Conservation (phyloP, 108 stramenopile species). For the Ochromonas danica region DNA sequence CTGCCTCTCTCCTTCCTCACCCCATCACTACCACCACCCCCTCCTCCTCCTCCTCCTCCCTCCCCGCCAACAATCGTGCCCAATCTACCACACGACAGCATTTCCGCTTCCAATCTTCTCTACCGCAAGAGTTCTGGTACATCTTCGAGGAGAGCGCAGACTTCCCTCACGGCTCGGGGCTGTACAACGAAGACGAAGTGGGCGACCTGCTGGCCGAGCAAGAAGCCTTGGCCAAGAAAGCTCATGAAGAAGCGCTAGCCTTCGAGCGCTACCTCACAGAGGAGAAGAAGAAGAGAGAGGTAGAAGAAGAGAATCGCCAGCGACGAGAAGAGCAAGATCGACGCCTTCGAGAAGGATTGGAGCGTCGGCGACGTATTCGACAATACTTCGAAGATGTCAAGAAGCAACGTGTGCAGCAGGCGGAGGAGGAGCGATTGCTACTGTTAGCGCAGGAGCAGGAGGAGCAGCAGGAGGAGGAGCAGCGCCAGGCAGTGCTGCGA, state of each 20-base stretch:
- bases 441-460: neutral
- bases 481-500: neutral
- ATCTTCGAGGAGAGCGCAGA: neutral
- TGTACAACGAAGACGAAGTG: neutral
- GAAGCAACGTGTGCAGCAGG: neutral
- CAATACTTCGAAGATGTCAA: conserved; percentile 23
- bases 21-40: too few species aligned
- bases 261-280: neutral
- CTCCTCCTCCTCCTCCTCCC: too few species aligned
- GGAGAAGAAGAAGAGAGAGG: neutral
- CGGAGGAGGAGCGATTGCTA: neutral
- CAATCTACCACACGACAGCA: too few species aligned
- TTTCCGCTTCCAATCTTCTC: neutral
- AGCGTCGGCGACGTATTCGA: neutral
- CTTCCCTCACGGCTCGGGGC: neutral
- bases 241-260: neutral
- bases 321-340: neutral
- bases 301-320: neutral
- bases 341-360: neutral
- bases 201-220: neutral
- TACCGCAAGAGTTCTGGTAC: neutral
- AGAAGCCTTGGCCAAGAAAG: neutral
- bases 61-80: too few species aligned
- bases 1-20: too few species aligned
- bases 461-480: neutral